Percentiles rank a stretch among this genome's conserved stretches.
Evolutionary conservation across 2,329 filamentous ascomycete genomes (phyloP).

Genomic region (Ambrosiella xylebori): DNA sequence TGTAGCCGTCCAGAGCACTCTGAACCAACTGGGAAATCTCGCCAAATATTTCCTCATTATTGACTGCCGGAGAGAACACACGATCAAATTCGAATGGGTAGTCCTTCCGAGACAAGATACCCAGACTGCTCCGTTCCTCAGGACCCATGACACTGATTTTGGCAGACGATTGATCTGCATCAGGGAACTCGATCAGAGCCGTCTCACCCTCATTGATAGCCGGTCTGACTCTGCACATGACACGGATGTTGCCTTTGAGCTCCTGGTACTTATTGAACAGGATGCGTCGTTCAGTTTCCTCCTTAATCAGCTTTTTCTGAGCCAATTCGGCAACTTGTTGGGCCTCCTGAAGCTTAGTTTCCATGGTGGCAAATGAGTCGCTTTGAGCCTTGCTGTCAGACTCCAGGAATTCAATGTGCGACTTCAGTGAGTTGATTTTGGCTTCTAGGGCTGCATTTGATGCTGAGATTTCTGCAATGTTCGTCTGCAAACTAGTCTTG

Average conservation of each 20-base stretch:
- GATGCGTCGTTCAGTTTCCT: slow-evolving; percentile 78
- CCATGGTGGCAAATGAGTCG: slow-evolving; percentile 66
- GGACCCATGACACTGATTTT: slow-evolving; percentile 73
- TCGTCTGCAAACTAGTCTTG: slow-evolving; percentile 35
- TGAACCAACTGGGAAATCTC: slow-evolving; percentile 96
- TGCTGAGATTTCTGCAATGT: slow-evolving; percentile 39
- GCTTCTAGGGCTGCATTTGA: slow-evolving; percentile 54
- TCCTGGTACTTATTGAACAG: slow-evolving; percentile 97
- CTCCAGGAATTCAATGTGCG: slow-evolving; percentile 76
- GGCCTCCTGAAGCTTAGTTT: slow-evolving; percentile 64
- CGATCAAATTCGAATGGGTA: slow-evolving; percentile 84
- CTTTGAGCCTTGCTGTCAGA: slow-evolving; percentile 81
- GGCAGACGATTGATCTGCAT: slow-evolving; percentile 61
- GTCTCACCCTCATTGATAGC: slow-evolving; percentile 46
- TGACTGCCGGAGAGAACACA: slow-evolving; percentile 62
- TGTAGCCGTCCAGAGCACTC: slow-evolving; percentile 90
- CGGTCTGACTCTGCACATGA: slow-evolving; percentile 91
- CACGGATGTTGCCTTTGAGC: slow-evolving; percentile 92
- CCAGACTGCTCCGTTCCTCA: slow-evolving; percentile 69
- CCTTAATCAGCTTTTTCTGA: slow-evolving; percentile 68
- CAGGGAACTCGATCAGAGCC: slow-evolving; percentile 62
- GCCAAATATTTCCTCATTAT: slow-evolving; percentile 78
- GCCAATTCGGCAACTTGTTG: slow-evolving; percentile 50
- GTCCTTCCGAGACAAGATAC: slow-evolving; percentile 56
- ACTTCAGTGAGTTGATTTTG: slow-evolving; percentile 56